Percentiles rank a stretch among this genome's conserved stretches.
phyloP scores from a whole-genome alignment of 116 monocot genomes.

The Trichopus zeylanicus region DNA sequence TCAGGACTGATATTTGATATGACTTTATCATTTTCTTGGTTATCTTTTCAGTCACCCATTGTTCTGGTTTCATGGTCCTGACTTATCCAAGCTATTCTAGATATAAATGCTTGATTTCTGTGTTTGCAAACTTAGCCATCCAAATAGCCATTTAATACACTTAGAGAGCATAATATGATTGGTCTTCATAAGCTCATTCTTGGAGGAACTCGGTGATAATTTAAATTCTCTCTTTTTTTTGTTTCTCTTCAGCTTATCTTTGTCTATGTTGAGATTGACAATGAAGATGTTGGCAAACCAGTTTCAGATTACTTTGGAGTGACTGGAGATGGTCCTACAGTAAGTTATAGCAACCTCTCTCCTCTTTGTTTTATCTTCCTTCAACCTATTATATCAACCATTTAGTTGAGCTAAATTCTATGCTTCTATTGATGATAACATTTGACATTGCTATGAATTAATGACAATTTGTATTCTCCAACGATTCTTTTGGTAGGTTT shows the following conservation, averaged over 20 bases:
- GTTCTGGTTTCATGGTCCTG: too few relatives aligned
- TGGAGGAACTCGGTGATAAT: not conserved
- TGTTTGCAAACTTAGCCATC: not conserved
- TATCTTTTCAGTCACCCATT: too few relatives aligned
- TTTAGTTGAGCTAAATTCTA: not conserved
- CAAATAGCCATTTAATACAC: not conserved
- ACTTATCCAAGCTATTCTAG: too few relatives aligned
- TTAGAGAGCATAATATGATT: not conserved
- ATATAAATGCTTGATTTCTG: too few relatives aligned
- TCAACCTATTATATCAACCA: not conserved
- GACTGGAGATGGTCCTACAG: constrained; percentile 69
- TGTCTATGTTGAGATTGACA: constrained; percentile 75
- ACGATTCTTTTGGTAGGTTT: constrained; percentile 39
- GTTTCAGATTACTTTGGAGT: constrained; percentile 87
- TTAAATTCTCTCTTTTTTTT: not conserved
- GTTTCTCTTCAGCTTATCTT: constrained; percentile 59
- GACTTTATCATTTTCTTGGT: too few relatives aligned
- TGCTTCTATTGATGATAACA: not conserved
- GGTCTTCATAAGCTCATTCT: not conserved
- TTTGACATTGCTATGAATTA: not conserved
- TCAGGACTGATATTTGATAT: too few relatives aligned
- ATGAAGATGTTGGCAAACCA: constrained; percentile 76
- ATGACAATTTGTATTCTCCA: not conserved
- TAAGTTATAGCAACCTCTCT: too few relatives aligned
- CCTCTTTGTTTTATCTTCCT: constrained; percentile 4